These are phyloP conservation scores for Lepiota venenata DNA, from an alignment of 768 basidiomycete genomes.

Conservation along the genomic window DNA sequence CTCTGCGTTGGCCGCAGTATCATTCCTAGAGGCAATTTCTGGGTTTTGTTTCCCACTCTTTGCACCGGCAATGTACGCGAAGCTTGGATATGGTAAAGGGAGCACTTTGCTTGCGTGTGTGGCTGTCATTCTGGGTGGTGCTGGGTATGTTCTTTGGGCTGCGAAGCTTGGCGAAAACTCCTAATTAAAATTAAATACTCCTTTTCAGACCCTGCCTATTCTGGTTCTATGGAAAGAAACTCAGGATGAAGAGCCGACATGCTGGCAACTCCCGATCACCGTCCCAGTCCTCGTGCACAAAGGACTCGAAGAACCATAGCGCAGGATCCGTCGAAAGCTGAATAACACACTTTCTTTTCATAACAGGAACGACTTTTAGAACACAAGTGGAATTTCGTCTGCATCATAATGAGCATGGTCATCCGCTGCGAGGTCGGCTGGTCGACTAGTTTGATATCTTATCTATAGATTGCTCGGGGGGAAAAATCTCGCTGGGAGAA, in stretches of 20 bases:
- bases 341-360: too few species aligned
- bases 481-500: too few species aligned
- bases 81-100: conserved; percentile 68
- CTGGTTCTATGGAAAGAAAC: conserved; percentile 34
- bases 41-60: conserved; percentile 80
- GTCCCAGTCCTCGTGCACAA: too few species aligned
- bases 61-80: conserved; percentile 61
- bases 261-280: conserved; percentile 25
- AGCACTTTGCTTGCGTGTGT: conserved; percentile 59
- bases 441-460: too few species aligned
- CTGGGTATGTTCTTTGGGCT: conserved; percentile 36
- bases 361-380: too few species aligned
- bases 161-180: background rate
- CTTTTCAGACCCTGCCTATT: conserved; percentile 30
- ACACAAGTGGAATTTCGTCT: too few species aligned
- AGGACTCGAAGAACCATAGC: too few species aligned
- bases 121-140: conserved; percentile 61
- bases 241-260: conserved; percentile 46
- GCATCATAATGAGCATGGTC: too few species aligned
- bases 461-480: too few species aligned
- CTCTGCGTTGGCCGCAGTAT: conserved; percentile 65
- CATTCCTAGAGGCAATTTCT: conserved; percentile 58
- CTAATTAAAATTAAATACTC: too few species aligned
- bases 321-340: too few species aligned
- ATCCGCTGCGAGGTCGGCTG: too few species aligned